Conservation (phyloP, 306 rosid species). For the Sicyos edulis region DNA sequence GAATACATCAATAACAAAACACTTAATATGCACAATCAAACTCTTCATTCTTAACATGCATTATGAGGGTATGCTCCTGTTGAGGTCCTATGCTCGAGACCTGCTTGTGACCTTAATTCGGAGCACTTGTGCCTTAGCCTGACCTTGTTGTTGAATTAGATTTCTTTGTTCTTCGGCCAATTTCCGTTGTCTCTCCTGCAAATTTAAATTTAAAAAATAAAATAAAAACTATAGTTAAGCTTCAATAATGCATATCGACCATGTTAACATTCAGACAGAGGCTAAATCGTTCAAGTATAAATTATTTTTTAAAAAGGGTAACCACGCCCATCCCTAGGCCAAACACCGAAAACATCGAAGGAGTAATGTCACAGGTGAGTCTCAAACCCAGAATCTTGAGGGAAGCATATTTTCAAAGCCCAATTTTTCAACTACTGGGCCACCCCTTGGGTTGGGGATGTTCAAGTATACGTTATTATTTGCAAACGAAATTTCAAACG, state of each 20-base stretch:
- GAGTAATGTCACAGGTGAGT: no score
- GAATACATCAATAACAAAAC: conserved; percentile 19
- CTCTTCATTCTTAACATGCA: not conserved
- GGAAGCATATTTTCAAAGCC: no score
- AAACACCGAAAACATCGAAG: no score
- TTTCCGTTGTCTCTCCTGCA: conserved; percentile 72
- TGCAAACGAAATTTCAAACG: not conserved
- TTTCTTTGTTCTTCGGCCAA: conserved; percentile 82
- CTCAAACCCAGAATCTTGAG: no score
- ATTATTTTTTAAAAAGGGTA: no score
- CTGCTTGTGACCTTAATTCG: no score
- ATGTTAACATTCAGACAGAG: not conserved
- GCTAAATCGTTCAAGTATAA: not conserved
- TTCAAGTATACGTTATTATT: not conserved
- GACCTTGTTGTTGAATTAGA: conserved; percentile 75
- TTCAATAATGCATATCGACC: not conserved
- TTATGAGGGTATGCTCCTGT: no score
- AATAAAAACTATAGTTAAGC: conserved; percentile 8
- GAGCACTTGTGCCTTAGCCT: conserved; percentile 71
- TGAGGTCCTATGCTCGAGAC: no score
- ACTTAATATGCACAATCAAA: not conserved
- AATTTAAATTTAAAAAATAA: not conserved
- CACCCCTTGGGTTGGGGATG: no score
- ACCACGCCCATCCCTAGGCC: no score
- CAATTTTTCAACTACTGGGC: no score